A percentile compares a stretch with the other conserved stretches of the same genome.
Conservation (phyloP, 2,329 filamentous ascomycete species). For the Endocalyx cinctus region DNA sequence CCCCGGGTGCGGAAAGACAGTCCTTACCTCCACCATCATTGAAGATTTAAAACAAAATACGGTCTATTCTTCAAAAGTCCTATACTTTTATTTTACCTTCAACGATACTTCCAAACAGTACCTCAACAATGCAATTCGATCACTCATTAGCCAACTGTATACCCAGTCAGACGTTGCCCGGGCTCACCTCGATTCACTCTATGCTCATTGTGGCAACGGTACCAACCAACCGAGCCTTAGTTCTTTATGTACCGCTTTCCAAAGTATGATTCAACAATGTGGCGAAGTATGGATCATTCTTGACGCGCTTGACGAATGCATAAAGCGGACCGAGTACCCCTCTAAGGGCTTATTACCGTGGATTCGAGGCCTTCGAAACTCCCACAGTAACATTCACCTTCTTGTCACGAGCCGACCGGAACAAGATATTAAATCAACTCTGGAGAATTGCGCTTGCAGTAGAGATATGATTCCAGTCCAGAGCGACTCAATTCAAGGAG, state of each 20-base stretch:
- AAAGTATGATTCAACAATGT: conserved; percentile 12
- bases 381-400: conserved; percentile 8
- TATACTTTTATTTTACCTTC: conserved; percentile 36
- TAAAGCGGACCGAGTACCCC: conserved; percentile 2
- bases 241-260: too few species aligned
- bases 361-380: conserved; percentile 4
- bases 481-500: conserved; percentile 13
- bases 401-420: conserved; percentile 21
- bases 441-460: conserved; percentile 9
- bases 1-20: conserved; percentile 37
- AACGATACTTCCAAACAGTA: conserved; percentile 31
- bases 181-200: conserved; percentile 17
- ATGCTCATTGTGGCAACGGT: too few species aligned
- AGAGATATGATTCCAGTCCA: conserved; percentile 17
- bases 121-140: conserved; percentile 29
- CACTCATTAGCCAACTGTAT: conserved; percentile 31
- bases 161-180: conserved; percentile 10
- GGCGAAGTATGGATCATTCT: conserved; percentile 20
- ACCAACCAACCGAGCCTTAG: too few species aligned
- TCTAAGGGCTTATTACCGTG: conserved; percentile 8
- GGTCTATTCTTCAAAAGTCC: conserved; percentile 1
- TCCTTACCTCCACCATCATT: conserved; percentile 34
- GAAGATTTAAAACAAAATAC: conserved; percentile 14
- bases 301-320: conserved; percentile 27
- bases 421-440: conserved; percentile 15